Conservation (phyloP, 257 asterid species). For the Fraxinus anomala region DNA sequence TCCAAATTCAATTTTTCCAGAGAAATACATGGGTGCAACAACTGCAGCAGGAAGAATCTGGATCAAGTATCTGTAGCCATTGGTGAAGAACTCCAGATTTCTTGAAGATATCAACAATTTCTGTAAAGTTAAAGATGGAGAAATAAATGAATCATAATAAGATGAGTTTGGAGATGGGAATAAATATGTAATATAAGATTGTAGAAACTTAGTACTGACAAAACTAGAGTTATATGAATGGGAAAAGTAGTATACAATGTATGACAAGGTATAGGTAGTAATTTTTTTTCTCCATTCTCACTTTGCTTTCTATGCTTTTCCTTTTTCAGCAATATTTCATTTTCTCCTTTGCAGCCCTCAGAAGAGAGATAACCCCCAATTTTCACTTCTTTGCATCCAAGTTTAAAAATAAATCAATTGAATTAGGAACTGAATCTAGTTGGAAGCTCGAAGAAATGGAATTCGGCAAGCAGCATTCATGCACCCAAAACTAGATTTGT, state of each 20-base stretch:
- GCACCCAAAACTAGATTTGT: too few species aligned
- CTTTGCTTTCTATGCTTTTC: neutral
- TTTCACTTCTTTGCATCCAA: neutral
- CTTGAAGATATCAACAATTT: slow-evolving; percentile 81
- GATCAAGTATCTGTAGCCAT: slow-evolving; percentile 82
- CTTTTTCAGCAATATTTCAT: slow-evolving; percentile 12
- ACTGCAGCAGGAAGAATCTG: slow-evolving; percentile 97
- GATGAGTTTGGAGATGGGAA: slow-evolving; percentile 8
- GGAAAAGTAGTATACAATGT: slow-evolving; percentile 15
- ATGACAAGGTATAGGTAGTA: slow-evolving; percentile 13
- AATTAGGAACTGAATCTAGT: neutral
- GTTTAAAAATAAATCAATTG: neutral
- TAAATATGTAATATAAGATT: slow-evolving; percentile 1
- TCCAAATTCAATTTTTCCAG: slow-evolving; percentile 97
- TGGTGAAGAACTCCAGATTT: slow-evolving; percentile 94
- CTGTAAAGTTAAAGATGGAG: slow-evolving; percentile 53
- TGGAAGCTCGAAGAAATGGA: neutral
- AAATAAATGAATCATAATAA: slow-evolving; percentile 17
- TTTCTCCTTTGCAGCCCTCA: slow-evolving; percentile 20
- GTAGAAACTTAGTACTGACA: slow-evolving; percentile 11
- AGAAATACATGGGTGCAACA: slow-evolving; percentile 93
- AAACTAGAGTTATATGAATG: neutral
- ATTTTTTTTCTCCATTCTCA: slow-evolving; percentile 7
- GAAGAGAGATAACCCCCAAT: neutral
- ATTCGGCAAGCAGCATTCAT: neutral